Evolutionary conservation across 345 rosid species (phyloP).

Genomic region (Passiflora organensis): DNA sequence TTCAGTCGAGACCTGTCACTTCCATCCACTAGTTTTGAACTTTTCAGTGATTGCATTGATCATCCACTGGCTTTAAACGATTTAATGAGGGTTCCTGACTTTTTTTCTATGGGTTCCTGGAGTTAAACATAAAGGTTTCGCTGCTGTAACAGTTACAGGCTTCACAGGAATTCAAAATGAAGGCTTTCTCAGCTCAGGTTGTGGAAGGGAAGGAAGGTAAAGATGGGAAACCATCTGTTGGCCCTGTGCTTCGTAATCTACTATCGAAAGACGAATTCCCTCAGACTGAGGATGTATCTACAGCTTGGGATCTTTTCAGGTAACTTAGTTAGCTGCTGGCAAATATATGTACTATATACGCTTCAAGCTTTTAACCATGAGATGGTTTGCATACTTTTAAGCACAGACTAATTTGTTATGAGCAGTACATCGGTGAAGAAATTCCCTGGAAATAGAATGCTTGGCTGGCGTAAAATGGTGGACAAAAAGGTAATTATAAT

Average conservation of each 20-base stretch:
- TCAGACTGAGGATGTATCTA: conserved; percentile 42
- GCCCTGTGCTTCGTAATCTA: conserved; percentile 76
- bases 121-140: too few species aligned
- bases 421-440: conserved; percentile 60
- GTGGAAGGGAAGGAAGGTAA: conserved; percentile 71
- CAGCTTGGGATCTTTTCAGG: conserved; percentile 93
- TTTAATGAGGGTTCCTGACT: too few species aligned
- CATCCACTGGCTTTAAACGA: too few species aligned
- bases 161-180: conserved; percentile 31
- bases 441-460: conserved; percentile 66
- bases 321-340: too few species aligned
- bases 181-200: conserved; percentile 62
- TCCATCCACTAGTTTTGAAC: too few species aligned
- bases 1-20: too few species aligned
- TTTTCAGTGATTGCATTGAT: too few species aligned
- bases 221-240: conserved; percentile 75
- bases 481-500: conserved; percentile 55
- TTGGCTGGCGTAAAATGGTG: conserved; percentile 75
- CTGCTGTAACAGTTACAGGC: conserved; percentile 6
- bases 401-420: too few species aligned
- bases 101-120: too few species aligned
- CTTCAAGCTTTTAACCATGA: too few species aligned
- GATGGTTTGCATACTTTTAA: too few species aligned
- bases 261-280: conserved; percentile 62
- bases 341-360: too few species aligned